Conservation (phyloP, 129 eudicot species). For the Artemisia annua region DNA sequence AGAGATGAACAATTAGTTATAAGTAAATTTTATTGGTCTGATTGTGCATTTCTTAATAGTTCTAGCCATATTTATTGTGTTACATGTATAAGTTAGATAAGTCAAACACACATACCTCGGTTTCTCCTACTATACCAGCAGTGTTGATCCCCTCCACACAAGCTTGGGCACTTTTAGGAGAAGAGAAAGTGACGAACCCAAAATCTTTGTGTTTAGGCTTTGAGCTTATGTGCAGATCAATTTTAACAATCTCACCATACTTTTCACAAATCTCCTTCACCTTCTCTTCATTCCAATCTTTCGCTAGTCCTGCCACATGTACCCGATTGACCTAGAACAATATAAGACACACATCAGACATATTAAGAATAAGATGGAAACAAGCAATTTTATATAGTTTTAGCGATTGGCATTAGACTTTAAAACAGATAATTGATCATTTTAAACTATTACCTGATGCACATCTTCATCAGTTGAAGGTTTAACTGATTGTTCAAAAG, state of each 20-base stretch:
- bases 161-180: constrained; percentile 44
- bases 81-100: too few relatives aligned
- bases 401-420: constrained; percentile 6
- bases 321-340: constrained; percentile 42
- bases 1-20: too few relatives aligned
- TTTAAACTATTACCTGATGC: background rate
- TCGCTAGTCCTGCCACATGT: constrained; percentile 42
- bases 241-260: constrained; percentile 41
- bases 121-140: constrained; percentile 26
- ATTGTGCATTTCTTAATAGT: too few relatives aligned
- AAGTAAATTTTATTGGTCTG: too few relatives aligned
- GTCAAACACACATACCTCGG: constrained; percentile 30
- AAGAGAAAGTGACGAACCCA: constrained; percentile 42
- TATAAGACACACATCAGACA: constrained; percentile 12
- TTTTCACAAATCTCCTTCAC: constrained; percentile 35
- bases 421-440: constrained; percentile 2
- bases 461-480: constrained; percentile 31
- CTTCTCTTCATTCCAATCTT: constrained; percentile 49
- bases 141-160: constrained; percentile 52
- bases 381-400: constrained; percentile 5
- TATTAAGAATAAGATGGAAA: constrained; percentile 3
- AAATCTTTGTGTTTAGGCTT: constrained; percentile 29
- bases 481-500: constrained; percentile 31
- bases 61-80: too few relatives aligned
- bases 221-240: constrained; percentile 24